Percentiles rank a stretch among this genome's conserved stretches.
Evolutionary conservation across 108 stramenopile genomes (phyloP).

Genomic region (Skeletonema grethae): DNA sequence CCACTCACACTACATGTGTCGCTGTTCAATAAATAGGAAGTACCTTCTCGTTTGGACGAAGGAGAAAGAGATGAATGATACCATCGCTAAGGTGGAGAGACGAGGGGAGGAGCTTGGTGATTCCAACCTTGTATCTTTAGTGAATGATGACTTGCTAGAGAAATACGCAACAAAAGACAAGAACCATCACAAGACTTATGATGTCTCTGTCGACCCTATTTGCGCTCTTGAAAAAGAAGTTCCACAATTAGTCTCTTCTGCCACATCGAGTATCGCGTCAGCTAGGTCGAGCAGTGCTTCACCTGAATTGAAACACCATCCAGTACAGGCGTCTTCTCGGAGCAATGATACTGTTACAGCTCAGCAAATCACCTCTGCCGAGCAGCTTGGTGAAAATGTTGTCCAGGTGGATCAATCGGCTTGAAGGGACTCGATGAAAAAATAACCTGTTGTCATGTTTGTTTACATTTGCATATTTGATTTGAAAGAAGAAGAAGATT

Average conservation of each 20-base stretch:
- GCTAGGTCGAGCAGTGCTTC: constrained; percentile 3
- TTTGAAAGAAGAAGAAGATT: not conserved
- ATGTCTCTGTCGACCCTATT: constrained; percentile 37
- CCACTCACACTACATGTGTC: constrained; percentile 88
- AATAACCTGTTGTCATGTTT: not conserved
- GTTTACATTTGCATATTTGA: not conserved
- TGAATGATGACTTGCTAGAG: constrained; percentile 2
- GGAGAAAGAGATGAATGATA: constrained; percentile 65
- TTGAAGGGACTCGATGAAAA: not conserved
- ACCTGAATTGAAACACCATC: constrained; percentile 1
- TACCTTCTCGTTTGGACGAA: constrained; percentile 80
- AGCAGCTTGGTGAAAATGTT: not conserved
- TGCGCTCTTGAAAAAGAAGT: constrained; percentile 24
- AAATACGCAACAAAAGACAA: constrained; percentile 26
- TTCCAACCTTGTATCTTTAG: constrained; percentile 12
- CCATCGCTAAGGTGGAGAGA: constrained; percentile 55
- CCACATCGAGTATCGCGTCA: constrained; percentile 6
- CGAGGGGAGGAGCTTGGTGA: constrained; percentile 51
- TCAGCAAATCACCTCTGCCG: not conserved
- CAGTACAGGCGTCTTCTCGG: not conserved
- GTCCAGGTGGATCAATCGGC: not conserved
- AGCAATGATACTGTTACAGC: not conserved
- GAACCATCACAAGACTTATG: constrained; percentile 23
- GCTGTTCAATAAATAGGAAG: constrained; percentile 70
- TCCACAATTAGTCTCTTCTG: constrained; percentile 27